Conservation (phyloP, 2,329 filamentous ascomycete species). For the Botrytis byssoidea region DNA sequence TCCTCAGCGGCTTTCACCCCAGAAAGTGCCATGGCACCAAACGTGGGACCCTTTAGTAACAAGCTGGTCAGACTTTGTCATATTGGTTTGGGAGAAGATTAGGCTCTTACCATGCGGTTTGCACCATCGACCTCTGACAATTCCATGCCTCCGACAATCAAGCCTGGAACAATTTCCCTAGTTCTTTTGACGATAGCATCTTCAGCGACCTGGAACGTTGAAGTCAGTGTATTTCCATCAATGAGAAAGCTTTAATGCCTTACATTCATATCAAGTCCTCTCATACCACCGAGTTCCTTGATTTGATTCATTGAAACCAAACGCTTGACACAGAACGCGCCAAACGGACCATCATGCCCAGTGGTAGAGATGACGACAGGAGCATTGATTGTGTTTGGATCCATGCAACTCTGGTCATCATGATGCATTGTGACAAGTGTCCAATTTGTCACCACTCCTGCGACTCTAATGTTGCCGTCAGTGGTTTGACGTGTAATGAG, state of each 20-base stretch:
- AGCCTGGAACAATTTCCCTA: slow-evolving; percentile 79
- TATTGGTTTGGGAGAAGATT: not conserved
- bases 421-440: slow-evolving; percentile 85
- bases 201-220: slow-evolving; percentile 55
- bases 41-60: slow-evolving; percentile 58
- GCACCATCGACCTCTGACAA: slow-evolving; percentile 86
- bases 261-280: slow-evolving; percentile 84
- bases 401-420: slow-evolving; percentile 92
- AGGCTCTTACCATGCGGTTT: slow-evolving; percentile 72
- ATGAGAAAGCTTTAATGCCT: not conserved
- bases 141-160: slow-evolving; percentile 96
- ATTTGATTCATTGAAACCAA: slow-evolving; percentile 85
- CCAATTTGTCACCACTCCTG: slow-evolving; percentile 95
- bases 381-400: slow-evolving; percentile 94
- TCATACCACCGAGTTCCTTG: slow-evolving; percentile 85
- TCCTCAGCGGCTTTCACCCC: slow-evolving; percentile 92
- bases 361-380: slow-evolving; percentile 86
- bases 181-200: slow-evolving; percentile 93
- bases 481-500: slow-evolving; percentile 74
- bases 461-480: slow-evolving; percentile 62
- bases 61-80: not conserved
- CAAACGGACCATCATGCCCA: slow-evolving; percentile 87
- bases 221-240: not conserved
- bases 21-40: slow-evolving; percentile 83
- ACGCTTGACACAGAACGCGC: slow-evolving; percentile 86